phyloP scores from a whole-genome alignment of 305 asterid genomes.

The Rubia tinctorum region DNA sequence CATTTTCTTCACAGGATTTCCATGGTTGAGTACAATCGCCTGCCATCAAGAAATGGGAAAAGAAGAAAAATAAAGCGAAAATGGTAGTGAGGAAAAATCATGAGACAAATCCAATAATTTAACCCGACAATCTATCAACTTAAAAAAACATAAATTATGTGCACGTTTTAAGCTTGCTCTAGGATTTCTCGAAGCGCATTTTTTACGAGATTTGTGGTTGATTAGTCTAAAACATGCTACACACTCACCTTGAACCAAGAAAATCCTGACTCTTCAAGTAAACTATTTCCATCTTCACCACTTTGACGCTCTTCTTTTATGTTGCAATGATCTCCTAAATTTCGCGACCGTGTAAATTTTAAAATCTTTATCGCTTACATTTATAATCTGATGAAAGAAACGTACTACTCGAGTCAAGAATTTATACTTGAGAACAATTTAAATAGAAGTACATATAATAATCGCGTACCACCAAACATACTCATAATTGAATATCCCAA shows the following conservation, averaged over 20 bases:
- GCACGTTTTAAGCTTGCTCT: slow-evolving; percentile 62
- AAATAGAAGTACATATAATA: not conserved
- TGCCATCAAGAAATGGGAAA: too few relatives aligned
- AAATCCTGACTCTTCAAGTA: slow-evolving; percentile 89
- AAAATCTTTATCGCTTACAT: slow-evolving; percentile 79
- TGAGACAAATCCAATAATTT: too few relatives aligned
- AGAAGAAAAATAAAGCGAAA: too few relatives aligned
- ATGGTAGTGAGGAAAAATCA: too few relatives aligned
- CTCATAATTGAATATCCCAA: not conserved
- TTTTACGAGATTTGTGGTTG: slow-evolving; percentile 81
- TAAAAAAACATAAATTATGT: slow-evolving; percentile 44
- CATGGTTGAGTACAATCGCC: too few relatives aligned
- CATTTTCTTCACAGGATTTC: too few relatives aligned
- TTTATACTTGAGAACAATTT: not conserved
- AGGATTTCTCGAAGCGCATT: slow-evolving; percentile 90
- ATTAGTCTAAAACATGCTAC: slow-evolving; percentile 87
- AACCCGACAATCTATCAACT: not conserved
- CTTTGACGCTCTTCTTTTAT: slow-evolving; percentile 75
- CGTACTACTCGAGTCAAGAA: not conserved
- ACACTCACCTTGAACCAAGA: slow-evolving; percentile 93
- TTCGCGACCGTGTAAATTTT: slow-evolving; percentile 84
- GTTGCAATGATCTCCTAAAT: slow-evolving; percentile 82
- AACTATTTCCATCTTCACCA: slow-evolving; percentile 83
- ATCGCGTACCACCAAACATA: not conserved
- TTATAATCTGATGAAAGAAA: slow-evolving; percentile 45